Base-by-base conservation (phyloP, 495 filamentous ascomycete species). In the Aspergillus homomorphus region DNA sequence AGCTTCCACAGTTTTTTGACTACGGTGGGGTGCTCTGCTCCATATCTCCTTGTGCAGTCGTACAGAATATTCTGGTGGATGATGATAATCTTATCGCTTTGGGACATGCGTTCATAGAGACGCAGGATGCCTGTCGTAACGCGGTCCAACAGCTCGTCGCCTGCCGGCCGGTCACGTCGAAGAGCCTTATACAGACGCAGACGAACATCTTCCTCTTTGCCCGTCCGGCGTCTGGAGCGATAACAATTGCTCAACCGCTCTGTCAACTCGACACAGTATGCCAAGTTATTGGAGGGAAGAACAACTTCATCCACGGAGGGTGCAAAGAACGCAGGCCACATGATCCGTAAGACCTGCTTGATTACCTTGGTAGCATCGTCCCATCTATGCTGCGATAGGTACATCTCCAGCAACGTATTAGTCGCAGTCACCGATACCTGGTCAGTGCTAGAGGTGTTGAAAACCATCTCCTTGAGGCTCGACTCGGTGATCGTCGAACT, bases 281-380 rank as follows among this genome's bases (percentile, higher is more conserved):
- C 66, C 8, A 66, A 54, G 49, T 71, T 62, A 45, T 66, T 61
- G 12, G 49, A 33, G 0, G 73, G 73, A 12, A 74, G 67, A 1
- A 58, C 44, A 1, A 73, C 71, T 56, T 76, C 71, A 22, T 74
- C 59, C 21, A 71, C 53, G 0, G 71, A 71, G 0, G 66, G 53
- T 50, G 71, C 64, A 42, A 74, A 73, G n/a, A 76, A 53, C 0
- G 62, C 59, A 2, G 70, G 67, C 73, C 73, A 76, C 16, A 72
- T 51, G 38, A 62, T 65, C 7, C 59, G 68, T 20, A 76, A 57
- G 7, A 72, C 67, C 60, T 62, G 65, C 60, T 76, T 76, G 50
- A 73, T 58, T 10, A 66, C 53, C 9, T 61, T 64, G 16, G 68
- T 73, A n/a, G 71, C 71, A 64, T 76, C 71, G 20, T 69, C 69